Base-by-base conservation (phyloP, 1,139 yeast species). In the Yamadazyma oceani region DNA sequence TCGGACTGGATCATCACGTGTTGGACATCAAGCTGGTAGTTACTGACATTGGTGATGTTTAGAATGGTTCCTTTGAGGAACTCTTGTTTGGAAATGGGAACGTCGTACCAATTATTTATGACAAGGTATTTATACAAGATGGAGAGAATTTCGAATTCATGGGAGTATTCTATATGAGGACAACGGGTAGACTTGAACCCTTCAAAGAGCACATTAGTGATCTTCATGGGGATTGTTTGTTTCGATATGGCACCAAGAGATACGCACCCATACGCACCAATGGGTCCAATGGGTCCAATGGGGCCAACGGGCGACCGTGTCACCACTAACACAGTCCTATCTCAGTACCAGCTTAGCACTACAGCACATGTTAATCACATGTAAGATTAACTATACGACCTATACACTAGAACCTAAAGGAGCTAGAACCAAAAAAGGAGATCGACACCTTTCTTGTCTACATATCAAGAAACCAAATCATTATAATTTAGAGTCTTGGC, bases 391-490 rank as follows among this genome's bases (percentile, higher is more conserved):
- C 22, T 25, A 22, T 13, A 32, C 36, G 32, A 21, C 15, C 29
- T 26, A 31, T 42, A 31, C 19, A 30, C n/a, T n/a, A n/a, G n/a
- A n/a, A n/a, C n/a, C n/a, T n/a, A 39, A 34, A 8, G 12, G 14
- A 36, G 15, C 39, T 36, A 37, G 36, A 45, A 40, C 37, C 38
- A 43, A 34, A 42, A 31, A 25, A 43, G 40, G 17, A 37, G 37
- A 28, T 33, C n/a, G n/a, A 6, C n/a, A 24, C n/a, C n/a, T 24
- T 19, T 19, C 21, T 6, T 19, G 26, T 27, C 12, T 12, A 27
- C 30, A 27, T 27, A 27, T 27, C 30, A 27, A 27, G 30, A 27
- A 16, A 16, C 30, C 30, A 27, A 27, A 16, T 27, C 16, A 16
- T 19, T 39, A 35, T 36, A 38, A 27, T 12, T 27, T 27, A 27